phyloP scores from a whole-genome alignment of 306 rosid genomes.

The Lotus japonicus region DNA sequence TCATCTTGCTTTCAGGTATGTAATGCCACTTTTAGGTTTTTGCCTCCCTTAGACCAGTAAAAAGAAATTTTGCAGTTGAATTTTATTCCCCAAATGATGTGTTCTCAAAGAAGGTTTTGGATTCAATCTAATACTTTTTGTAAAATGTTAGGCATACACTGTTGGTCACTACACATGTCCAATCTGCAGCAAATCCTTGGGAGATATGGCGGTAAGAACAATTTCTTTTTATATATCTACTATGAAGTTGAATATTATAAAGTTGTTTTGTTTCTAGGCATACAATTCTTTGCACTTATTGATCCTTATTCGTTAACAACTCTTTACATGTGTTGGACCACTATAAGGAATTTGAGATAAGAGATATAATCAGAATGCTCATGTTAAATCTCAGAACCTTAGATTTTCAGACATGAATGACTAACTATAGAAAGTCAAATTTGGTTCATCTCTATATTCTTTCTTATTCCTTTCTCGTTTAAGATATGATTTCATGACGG shows the following conservation, averaged over 20 bases:
- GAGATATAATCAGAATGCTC: too few species aligned
- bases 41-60: background rate
- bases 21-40: background rate
- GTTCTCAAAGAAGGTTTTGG: slow-evolving; percentile 2
- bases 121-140: slow-evolving; percentile 29
- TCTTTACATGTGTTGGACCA: too few species aligned
- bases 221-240: slow-evolving; percentile 3
- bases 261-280: background rate
- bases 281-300: slow-evolving; percentile 7
- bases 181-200: slow-evolving; percentile 97
- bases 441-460: background rate
- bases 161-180: slow-evolving; percentile 97
- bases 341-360: too few species aligned
- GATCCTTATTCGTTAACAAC: background rate
- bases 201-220: slow-evolving; percentile 93
- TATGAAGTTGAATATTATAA: background rate
- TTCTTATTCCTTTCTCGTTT: background rate
- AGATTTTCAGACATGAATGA: background rate
- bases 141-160: slow-evolving; percentile 76
- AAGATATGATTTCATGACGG: background rate
- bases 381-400: too few species aligned
- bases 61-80: background rate
- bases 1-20: slow-evolving; percentile 97
- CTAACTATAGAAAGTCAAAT: background rate
- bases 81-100: background rate